Evolutionary conservation across 2,329 filamentous ascomycete species (phyloP), one percentile per base, ranked within the genome.

Genomic region (Cryphonectria japonica): DNA sequence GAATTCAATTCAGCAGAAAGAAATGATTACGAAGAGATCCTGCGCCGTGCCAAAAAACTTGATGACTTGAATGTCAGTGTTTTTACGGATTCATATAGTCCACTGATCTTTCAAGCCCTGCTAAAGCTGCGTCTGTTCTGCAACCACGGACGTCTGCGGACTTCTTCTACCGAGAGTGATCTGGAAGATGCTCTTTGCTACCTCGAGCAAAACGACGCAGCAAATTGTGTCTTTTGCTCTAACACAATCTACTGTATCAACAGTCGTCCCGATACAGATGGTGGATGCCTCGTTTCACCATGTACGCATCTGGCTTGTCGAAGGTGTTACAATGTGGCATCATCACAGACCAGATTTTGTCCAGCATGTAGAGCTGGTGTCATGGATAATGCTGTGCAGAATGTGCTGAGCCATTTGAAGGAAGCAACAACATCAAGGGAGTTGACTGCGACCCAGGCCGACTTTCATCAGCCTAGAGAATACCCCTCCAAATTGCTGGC

Each of bases 71-170:
- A n/a, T 5, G 39, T 29, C 14, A 61, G 32, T 41, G 66, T n/a
- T 8, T 54, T 43, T 16, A 43, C 19, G 26, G 54, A 43, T 16
- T 8, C 2, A 2, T 41, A 19, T 46, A 59, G 66, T 39, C 59
- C 59, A 32, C 32, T 61, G 2, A 43, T 67, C 13, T 43, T 67
- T 46, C 52, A 67, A 22, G 32, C 52, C 6, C n/a, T 67, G 26
- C 29, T 67, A 16, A 54, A 43, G 14, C 66, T 67, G 13, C 66
- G 66, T 4, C 37, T 67, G 3, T 67, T 67, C 66, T 67, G 66
- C 26, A 67, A 67, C 14, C 39, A 59, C 29, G 54, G 66, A 19
- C 59, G 8, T 14, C 19, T 61, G 16, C 16, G 37, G 19, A 50
- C 1, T 22, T 61, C 9, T 14, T 60, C 37, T 4, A 3, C 16